phyloP scores from a whole-genome alignment of 1,284 basidiomycete genomes.

The Clitocybe nebularis region DNA sequence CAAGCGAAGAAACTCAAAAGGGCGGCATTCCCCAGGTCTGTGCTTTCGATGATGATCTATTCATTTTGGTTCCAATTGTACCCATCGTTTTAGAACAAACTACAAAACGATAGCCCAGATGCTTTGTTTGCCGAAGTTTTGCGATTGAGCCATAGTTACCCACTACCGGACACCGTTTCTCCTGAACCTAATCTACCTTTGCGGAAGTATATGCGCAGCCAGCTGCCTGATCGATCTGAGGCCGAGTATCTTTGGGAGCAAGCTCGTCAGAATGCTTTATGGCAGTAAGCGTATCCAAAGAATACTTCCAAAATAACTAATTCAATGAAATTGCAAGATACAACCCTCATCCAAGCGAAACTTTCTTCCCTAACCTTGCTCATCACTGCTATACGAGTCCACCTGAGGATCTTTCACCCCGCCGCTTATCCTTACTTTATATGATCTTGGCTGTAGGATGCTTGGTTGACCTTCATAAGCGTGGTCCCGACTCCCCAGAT shows the following conservation, averaged over 20 bases:
- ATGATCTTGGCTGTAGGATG: conserved; percentile 47
- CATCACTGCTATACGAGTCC: conserved; percentile 43
- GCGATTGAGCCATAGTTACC: conserved; percentile 36
- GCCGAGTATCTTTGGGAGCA: conserved; percentile 42
- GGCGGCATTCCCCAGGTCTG: conserved; percentile 17
- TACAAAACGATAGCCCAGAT: conserved; percentile 17
- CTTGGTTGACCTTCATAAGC: conserved; percentile 40
- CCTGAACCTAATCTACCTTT: conserved; percentile 33
- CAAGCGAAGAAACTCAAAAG: conserved; percentile 25
- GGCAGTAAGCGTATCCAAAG: conserved; percentile 42
- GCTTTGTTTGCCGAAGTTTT: conserved; percentile 33
- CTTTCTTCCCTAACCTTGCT: conserved; percentile 50
- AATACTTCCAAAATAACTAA: conserved; percentile 29
- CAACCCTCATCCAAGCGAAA: conserved; percentile 51
- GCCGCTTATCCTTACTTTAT: conserved; percentile 38
- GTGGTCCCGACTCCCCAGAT: conserved; percentile 41
- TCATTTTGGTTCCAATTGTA: conserved; percentile 2
- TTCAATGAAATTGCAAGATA: conserved; percentile 35
- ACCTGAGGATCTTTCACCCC: conserved; percentile 43
- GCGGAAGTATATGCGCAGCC: conserved; percentile 33
- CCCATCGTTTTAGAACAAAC: conserved; percentile 11
- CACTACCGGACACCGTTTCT: conserved; percentile 32
- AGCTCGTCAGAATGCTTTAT: conserved; percentile 45
- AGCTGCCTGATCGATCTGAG: conserved; percentile 33
- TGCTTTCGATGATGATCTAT: conserved; percentile 5